Evolutionary conservation across 2,329 filamentous ascomycete species (phyloP).

Genomic region (Dothidotthia symphoricarpi): DNA sequence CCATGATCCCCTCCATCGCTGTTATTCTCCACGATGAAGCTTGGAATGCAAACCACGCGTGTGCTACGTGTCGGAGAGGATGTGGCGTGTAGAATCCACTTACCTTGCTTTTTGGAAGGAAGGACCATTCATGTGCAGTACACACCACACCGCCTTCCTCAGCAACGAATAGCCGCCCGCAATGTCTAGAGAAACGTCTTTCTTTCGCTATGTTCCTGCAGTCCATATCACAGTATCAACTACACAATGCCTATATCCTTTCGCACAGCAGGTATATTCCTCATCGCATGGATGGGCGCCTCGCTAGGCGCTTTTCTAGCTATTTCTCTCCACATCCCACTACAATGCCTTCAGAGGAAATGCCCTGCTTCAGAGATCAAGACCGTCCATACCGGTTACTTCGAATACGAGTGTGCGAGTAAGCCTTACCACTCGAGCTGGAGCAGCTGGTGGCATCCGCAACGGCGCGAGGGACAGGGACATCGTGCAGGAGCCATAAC

Average conservation of each 20-base stretch:
- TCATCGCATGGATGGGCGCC: not conserved
- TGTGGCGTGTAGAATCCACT: no score
- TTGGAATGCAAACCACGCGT: no score
- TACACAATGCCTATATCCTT: conserved; percentile 2
- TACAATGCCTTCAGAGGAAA: no score
- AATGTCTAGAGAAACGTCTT: not conserved
- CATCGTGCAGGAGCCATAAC: conserved; percentile 29
- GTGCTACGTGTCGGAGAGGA: no score
- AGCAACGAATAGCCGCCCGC: conserved; percentile 4
- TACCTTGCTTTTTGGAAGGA: not conserved
- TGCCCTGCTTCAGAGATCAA: not conserved
- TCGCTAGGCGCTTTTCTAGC: conserved; percentile 1
- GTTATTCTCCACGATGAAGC: no score
- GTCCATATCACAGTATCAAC: not conserved
- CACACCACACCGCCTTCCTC: not conserved
- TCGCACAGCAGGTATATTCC: no score
- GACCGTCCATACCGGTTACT: conserved; percentile 15
- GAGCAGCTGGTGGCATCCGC: conserved; percentile 38
- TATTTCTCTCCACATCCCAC: conserved; percentile 5
- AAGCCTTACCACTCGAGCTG: conserved; percentile 38
- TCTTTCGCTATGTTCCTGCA: not conserved
- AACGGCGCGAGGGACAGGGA: conserved; percentile 14
- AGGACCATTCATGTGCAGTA: conserved; percentile 1
- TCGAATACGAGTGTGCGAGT: conserved; percentile 25
- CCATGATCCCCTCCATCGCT: no score